Evolutionary conservation across 805 yeast species (phyloP).

Genomic region (Ogataea nonfermentans): DNA sequence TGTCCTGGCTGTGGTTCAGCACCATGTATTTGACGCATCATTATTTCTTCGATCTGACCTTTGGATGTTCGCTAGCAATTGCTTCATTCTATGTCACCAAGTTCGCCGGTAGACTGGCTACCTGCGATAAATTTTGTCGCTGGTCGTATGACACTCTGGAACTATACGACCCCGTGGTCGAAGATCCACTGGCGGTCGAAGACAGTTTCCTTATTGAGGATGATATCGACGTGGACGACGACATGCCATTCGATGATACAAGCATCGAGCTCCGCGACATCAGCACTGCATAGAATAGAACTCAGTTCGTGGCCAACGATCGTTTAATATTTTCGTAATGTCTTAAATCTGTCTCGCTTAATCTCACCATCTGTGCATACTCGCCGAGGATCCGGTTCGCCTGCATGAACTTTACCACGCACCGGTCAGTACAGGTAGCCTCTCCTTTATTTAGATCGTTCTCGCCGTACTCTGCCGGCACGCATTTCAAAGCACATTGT

Average conservation of each 20-base stretch:
- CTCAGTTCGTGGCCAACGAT: constrained; percentile 14
- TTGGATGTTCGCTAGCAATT: constrained; percentile 85
- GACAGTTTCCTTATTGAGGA: constrained; percentile 20
- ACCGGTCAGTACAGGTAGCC: constrained; percentile 75
- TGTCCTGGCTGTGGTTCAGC: constrained; percentile 97
- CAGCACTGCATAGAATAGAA: constrained; percentile 7
- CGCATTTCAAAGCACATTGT: constrained; percentile 73
- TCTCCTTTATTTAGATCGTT: constrained; percentile 85
- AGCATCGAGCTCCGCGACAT: constrained; percentile 20
- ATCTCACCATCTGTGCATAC: constrained; percentile 42
- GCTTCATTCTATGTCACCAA: constrained; percentile 67
- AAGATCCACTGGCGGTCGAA: constrained; percentile 24
- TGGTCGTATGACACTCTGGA: constrained; percentile 22
- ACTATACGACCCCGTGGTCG: constrained; percentile 11
- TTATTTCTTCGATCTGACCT: constrained; percentile 88
- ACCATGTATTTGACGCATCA: constrained; percentile 98
- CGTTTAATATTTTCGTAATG: constrained; percentile 28
- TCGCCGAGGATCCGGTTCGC: constrained; percentile 66
- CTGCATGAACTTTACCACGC: constrained; percentile 78
- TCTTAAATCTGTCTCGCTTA: constrained; percentile 42
- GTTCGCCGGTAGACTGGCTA: constrained; percentile 38
- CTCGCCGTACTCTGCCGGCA: constrained; percentile 84
- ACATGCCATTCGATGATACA: constrained; percentile 9
- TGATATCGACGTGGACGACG: constrained; percentile 15
- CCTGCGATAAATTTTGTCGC: constrained; percentile 17